Evolutionary conservation across 345 rosid genomes (phyloP).

Genomic region (Arabidopsis suecica): DNA sequence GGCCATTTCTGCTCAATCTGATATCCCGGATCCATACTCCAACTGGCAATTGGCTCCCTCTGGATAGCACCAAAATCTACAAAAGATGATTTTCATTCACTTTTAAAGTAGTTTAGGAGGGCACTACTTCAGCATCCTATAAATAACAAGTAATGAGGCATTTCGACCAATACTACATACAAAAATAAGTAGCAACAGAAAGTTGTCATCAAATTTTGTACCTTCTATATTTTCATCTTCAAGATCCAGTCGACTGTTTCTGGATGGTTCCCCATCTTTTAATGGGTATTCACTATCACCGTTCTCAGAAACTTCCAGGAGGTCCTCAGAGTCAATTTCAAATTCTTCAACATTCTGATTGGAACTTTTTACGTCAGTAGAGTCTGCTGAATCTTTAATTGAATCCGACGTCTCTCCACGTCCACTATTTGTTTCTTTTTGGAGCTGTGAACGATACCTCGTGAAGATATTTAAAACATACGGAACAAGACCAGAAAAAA

Average conservation of each 20-base stretch:
- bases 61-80: slow-evolving; percentile 66
- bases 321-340: slow-evolving; percentile 47
- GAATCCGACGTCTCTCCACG: slow-evolving; percentile 33
- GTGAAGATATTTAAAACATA: slow-evolving; percentile 61
- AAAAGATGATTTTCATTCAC: slow-evolving; percentile 14
- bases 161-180: not conserved
- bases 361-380: slow-evolving; percentile 38
- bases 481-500: slow-evolving; percentile 76
- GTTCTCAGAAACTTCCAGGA: slow-evolving; percentile 35
- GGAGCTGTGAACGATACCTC: slow-evolving; percentile 47
- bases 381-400: slow-evolving; percentile 37
- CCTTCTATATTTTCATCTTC: slow-evolving; percentile 63
- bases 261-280: slow-evolving; percentile 44
- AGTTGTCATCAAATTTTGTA: slow-evolving; percentile 38
- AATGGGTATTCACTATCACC: slow-evolving; percentile 50
- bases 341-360: slow-evolving; percentile 45
- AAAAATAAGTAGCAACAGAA: slow-evolving; percentile 26
- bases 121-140: slow-evolving; percentile 18
- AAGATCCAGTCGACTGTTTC: slow-evolving; percentile 37
- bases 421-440: slow-evolving; percentile 41
- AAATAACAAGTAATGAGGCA: slow-evolving; percentile 14
- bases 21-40: slow-evolving; percentile 74
- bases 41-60: slow-evolving; percentile 65
- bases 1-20: slow-evolving; percentile 71
- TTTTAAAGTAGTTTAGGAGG: not conserved